Evolutionary conservation across 768 basidiomycete genomes (phyloP).

Genomic region (Chalciporus sphaerocephalus): DNA sequence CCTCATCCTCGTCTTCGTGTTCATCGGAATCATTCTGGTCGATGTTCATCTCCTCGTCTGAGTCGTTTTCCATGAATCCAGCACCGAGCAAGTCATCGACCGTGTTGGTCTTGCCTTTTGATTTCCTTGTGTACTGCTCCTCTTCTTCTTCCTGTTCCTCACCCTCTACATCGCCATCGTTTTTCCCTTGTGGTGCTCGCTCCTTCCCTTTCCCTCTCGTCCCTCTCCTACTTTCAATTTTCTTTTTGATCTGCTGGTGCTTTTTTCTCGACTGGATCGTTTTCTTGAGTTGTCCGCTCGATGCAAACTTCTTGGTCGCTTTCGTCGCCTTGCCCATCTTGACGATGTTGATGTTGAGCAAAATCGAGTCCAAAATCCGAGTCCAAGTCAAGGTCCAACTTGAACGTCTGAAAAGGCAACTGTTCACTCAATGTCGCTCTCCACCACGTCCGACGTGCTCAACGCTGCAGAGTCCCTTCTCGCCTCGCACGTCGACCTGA

Average conservation of each 20-base stretch:
- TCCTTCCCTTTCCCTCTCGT: constrained; percentile 37
- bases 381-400: not conserved
- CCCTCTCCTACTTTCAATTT: constrained; percentile 57
- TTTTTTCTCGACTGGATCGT: constrained; percentile 81
- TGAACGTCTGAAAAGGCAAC: constrained; percentile 16
- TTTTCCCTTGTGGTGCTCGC: constrained; percentile 23
- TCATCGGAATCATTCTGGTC: constrained; percentile 30
- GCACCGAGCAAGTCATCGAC: constrained; percentile 76
- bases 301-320: constrained; percentile 80
- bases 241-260: constrained; percentile 70
- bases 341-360: not conserved
- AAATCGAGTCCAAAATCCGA: no score
- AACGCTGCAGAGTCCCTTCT: constrained; percentile 63
- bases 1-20: constrained; percentile 43
- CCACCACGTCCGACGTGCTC: constrained; percentile 49
- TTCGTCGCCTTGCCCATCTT: constrained; percentile 55
- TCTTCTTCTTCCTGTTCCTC: constrained; percentile 28
- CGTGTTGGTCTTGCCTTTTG: constrained; percentile 44
- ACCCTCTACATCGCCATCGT: constrained; percentile 30
- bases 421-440: constrained; percentile 10
- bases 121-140: not conserved
- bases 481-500: constrained; percentile 53
- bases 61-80: constrained; percentile 64
- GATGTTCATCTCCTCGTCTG: constrained; percentile 37
- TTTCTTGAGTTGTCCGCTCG: constrained; percentile 85